phyloP scores from a whole-genome alignment of 2,329 filamentous ascomycete species.

The Phaeoacremonium minimum region DNA sequence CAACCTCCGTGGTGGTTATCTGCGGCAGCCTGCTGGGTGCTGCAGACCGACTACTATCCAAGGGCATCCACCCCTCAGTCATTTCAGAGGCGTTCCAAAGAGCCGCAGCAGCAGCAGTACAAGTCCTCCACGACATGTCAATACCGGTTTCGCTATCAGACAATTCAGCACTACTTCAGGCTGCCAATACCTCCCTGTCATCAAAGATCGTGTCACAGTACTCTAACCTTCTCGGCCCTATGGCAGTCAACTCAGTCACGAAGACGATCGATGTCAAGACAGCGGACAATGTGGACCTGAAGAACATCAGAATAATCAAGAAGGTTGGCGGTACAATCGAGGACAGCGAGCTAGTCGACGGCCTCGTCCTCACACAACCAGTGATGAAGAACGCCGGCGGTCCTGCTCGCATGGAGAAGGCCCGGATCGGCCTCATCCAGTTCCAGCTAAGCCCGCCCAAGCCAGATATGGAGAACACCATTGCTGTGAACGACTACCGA shows the following conservation, averaged over 20 bases:
- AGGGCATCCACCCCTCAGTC: slow-evolving; percentile 95
- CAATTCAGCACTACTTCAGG: slow-evolving; percentile 86
- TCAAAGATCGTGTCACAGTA: slow-evolving; percentile 99
- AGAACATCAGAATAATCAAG: slow-evolving; percentile 95
- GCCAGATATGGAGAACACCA: slow-evolving; percentile 99
- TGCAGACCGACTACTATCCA: slow-evolving; percentile 83
- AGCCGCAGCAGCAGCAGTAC: slow-evolving; percentile 82
- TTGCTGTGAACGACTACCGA: slow-evolving; percentile 97
- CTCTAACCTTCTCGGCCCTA: slow-evolving; percentile 89
- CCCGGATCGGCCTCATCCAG: slow-evolving; percentile 92
- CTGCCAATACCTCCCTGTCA: slow-evolving; percentile 92
- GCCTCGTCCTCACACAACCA: slow-evolving; percentile 84
- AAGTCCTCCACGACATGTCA: slow-evolving; percentile 92
- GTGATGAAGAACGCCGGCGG: slow-evolving; percentile 93
- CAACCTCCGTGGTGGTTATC: slow-evolving; percentile 96
- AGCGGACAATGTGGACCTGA: slow-evolving; percentile 92
- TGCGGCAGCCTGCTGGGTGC: slow-evolving; percentile 91
- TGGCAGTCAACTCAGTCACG: slow-evolving; percentile 94
- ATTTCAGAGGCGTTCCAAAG: slow-evolving; percentile 98
- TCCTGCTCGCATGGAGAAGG: slow-evolving; percentile 92
- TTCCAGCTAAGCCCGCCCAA: slow-evolving; percentile 98
- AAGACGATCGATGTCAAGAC: slow-evolving; percentile 95
- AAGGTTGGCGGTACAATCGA: slow-evolving; percentile 98
- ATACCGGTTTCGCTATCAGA: slow-evolving; percentile 87
- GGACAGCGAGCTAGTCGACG: slow-evolving; percentile 95